Base-by-base conservation (phyloP, 805 yeast genomes). In the Schizosaccharomyces japonicus region DNA sequence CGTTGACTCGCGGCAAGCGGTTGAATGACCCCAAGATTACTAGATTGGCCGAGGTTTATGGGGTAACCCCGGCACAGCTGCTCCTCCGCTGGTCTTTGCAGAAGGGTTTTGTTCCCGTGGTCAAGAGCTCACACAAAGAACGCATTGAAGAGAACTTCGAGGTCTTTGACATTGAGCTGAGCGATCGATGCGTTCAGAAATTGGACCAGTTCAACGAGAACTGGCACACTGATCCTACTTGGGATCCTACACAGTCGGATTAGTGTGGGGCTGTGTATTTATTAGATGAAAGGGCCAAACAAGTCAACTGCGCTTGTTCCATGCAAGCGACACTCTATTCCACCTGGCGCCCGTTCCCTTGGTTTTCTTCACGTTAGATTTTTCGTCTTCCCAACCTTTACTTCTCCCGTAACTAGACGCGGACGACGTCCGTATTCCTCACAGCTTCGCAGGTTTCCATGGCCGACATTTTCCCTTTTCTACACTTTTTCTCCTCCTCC, bases 71-170 rank as follows among this genome's bases (percentile, higher is more conserved):
- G 15, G 77, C 77, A 4, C 82, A 79, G 56, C 69, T 80, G 11
- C 62, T 80, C 50, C 63, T 80, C 48, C 70, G 78, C 56, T 81
- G 93, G 92, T 72, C 54, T 17, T 50, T 71, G n/a, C 67, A 69
- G 50, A 63, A 53, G 27, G 72, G 71, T 1, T 65, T 65, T 36
- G 61, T 80, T 42, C 80, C 81, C 3, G 65, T 80, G 52, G 82
- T 80, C 19, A 79, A 80, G 60, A 72, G 84, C 4, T 65, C 67
- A 39, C 71, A 69, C 4, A 55, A 65, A 7, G 58, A 62, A n/a
- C 69, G 87, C 57, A 63, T 78, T 51, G 58, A 65, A 26, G 59
- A 61, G 5, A 80, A 80, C 57, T 57, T 75, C 28, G 70, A 71
- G 52, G 75, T 75, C 28, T 69, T 34, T 10, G 10, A 66, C 30